phyloP scores from a whole-genome alignment of 805 yeast species.

The Kodamaea laetipori region DNA sequence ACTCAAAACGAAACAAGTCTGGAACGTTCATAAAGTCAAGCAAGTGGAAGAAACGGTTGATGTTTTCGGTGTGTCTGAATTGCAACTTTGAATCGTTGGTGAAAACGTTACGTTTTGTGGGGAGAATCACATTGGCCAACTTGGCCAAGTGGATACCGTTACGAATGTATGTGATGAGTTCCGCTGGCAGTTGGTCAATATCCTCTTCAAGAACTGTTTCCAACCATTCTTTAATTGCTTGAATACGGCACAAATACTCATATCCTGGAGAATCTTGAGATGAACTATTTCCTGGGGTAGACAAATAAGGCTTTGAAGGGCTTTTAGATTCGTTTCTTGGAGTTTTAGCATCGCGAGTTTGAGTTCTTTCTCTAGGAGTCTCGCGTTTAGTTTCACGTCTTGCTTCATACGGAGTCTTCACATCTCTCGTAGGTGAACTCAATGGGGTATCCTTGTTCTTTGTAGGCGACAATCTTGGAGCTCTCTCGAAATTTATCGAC shows the following conservation, averaged over 20 bases:
- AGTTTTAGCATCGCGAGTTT: neutral
- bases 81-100: constrained; percentile 61
- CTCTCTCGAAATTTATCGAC: constrained; percentile 2
- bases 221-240: constrained; percentile 82
- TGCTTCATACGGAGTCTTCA: constrained; percentile 3
- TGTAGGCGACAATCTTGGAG: constrained; percentile 1
- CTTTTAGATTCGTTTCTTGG: constrained; percentile 2
- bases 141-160: constrained; percentile 88
- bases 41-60: constrained; percentile 76
- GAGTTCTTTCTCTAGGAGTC: no score
- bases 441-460: constrained; percentile 2
- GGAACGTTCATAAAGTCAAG: constrained; percentile 76
- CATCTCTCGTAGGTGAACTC: constrained; percentile 2
- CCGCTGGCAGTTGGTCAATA: constrained; percentile 55
- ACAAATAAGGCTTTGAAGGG: constrained; percentile 22
- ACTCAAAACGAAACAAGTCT: constrained; percentile 83
- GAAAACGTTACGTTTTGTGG: constrained; percentile 58
- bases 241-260: constrained; percentile 78
- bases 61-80: constrained; percentile 91
- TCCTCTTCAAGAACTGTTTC: constrained; percentile 60
- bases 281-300: constrained; percentile 33
- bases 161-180: constrained; percentile 65
- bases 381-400: neutral
- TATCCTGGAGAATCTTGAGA: constrained; percentile 48
- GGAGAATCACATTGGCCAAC: constrained; percentile 69